Base-by-base conservation (phyloP, 169 alveolate species). In the Cryptosporidium muris region DNA sequence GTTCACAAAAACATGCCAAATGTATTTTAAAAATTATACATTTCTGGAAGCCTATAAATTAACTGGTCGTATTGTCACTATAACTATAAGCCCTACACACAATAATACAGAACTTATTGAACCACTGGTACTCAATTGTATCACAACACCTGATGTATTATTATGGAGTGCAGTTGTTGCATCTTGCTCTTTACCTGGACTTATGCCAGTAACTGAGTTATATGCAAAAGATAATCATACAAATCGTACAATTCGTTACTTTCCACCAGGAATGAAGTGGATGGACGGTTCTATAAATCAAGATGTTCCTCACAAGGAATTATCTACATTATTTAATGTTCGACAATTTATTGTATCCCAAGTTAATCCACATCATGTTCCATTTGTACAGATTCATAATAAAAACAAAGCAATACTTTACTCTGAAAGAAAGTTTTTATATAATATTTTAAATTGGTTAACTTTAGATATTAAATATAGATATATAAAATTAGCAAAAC, bases 81-180 rank as follows among this genome's bases (percentile, higher is more conserved):
- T 92, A 45, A 88, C 95, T 1, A 89, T 92, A 63, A 92, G 94
- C 1, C 91, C 93, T 52, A 93, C 90, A 37, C 68, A 66, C 45
- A 58, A 48, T 2, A 65, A 64, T 43, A 48, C 95, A 7, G 95
- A 92, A 80, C 81, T 48, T 60, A 45, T 68, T 4, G 85, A 74
- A 14, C 85, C 82, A 62, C 65, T 88, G 45, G 93, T 92, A 14
- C 49, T 92, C 64, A 92, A 92, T 80, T 92, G 91, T 80, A 82
- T 82, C 66, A 92, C 90, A 25, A 88, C 94, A 25, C 95, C 95
- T 9, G 90, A 92, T 85, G 91, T 92, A 42, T 67, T 92, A 62
- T 64, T 92, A 64, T 92, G 91, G 82, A 88, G 93, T 11, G 95
- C 95, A 36, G 92, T 92, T 58, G 88, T 82, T 81, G 91, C 92